Evolutionary conservation across 768 basidiomycete species (phyloP).

Genomic region (Macrocybe gigantea): DNA sequence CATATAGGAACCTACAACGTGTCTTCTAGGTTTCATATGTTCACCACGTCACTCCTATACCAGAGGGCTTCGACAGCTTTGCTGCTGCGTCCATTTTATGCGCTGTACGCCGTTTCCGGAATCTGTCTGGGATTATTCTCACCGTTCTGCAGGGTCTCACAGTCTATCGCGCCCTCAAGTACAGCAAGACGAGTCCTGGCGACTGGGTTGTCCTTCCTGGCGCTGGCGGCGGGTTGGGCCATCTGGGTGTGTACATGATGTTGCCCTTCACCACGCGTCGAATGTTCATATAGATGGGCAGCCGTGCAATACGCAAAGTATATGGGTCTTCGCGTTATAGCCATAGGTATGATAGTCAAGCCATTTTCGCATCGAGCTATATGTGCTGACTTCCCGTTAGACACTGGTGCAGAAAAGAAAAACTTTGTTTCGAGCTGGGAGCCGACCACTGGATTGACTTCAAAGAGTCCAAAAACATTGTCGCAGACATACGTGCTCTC

Average conservation of each 20-base stretch:
- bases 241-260: slow-evolving; percentile 46
- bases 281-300: slow-evolving; percentile 9
- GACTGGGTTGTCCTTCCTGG: slow-evolving; percentile 77
- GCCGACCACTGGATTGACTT: slow-evolving; percentile 82
- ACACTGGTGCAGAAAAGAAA: slow-evolving; percentile 72
- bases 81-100: slow-evolving; percentile 75
- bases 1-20: background rate
- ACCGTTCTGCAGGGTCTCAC: slow-evolving; percentile 56
- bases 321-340: slow-evolving; percentile 77
- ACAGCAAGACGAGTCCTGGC: slow-evolving; percentile 55
- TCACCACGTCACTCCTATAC: slow-evolving; percentile 74
- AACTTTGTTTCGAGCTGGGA: slow-evolving; percentile 27
- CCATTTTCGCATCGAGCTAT: background rate
- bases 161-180: slow-evolving; percentile 81
- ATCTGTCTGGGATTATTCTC: background rate
- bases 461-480: slow-evolving; percentile 57
- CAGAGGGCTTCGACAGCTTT: slow-evolving; percentile 56
- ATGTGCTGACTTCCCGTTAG: slow-evolving; percentile 22
- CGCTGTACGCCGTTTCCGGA: slow-evolving; percentile 44
- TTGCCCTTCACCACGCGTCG: background rate
- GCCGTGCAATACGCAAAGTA: slow-evolving; percentile 77
- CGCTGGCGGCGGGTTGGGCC: slow-evolving; percentile 79
- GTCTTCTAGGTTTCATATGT: slow-evolving; percentile 54
- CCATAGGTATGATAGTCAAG: slow-evolving; percentile 41
- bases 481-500: slow-evolving; percentile 54